Percentiles rank a stretch among this genome's conserved stretches.
phyloP scores from a whole-genome alignment of 352 stramenopile species.

The Phytophthora sp. region DNA sequence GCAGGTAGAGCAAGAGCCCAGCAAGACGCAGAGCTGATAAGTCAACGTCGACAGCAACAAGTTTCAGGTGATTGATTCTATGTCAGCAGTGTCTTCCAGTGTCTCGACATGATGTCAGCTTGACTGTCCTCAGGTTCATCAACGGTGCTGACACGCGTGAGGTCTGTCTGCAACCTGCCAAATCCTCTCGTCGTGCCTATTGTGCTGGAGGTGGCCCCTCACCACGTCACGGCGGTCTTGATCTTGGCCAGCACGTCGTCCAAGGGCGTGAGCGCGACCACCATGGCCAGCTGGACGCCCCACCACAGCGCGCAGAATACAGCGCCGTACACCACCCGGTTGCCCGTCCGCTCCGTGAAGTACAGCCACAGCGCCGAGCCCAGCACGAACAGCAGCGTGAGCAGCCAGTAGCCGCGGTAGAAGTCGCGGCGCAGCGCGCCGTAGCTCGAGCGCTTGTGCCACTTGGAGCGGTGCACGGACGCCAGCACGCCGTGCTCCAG shows the following conservation, averaged over 20 bases:
- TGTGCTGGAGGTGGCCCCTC: not conserved
- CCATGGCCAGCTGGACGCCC: constrained; percentile 57
- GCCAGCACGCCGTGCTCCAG: constrained; percentile 66
- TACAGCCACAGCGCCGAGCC: constrained; percentile 61
- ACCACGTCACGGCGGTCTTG: constrained; percentile 31
- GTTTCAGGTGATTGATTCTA: not conserved
- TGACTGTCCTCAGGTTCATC: too few species aligned
- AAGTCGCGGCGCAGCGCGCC: constrained; percentile 50
- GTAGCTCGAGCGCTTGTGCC: constrained; percentile 42
- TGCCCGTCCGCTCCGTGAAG: constrained; percentile 54
- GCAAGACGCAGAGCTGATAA: constrained; percentile 18
- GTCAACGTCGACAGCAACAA: constrained; percentile 2
- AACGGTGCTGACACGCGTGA: too few species aligned
- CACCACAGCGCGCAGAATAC: constrained; percentile 60
- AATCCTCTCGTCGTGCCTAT: too few species aligned
- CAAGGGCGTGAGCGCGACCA: constrained; percentile 65
- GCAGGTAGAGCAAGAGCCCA: constrained; percentile 8
- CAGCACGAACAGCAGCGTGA: constrained; percentile 47
- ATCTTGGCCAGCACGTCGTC: constrained; percentile 49
- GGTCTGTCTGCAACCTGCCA: too few species aligned
- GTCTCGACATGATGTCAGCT: too few species aligned
- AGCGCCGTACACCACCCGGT: constrained; percentile 55
- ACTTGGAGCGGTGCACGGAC: constrained; percentile 58
- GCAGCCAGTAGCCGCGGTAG: constrained; percentile 74
- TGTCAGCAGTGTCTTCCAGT: too few species aligned